phyloP scores from a whole-genome alignment of 345 rosid genomes.

The Gossypium turneri region DNA sequence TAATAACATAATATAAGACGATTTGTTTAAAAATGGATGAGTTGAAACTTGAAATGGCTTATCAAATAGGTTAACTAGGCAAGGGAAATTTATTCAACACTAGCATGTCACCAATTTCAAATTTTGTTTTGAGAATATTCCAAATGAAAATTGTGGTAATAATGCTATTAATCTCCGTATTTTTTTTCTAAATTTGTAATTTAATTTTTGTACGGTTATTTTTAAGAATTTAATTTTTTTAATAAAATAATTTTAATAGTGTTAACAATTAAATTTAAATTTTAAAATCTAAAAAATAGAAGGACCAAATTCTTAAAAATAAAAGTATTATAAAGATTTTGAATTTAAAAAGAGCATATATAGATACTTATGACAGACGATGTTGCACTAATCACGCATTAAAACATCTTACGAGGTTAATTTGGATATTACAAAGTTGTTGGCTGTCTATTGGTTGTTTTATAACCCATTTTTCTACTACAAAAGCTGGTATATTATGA shows the following conservation, averaged over 20 bases:
- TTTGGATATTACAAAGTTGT: not conserved
- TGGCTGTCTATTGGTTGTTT: not conserved
- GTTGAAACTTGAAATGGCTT: not conserved
- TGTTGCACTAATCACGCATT: not conserved
- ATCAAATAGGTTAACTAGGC: not conserved
- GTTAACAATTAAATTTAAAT: too few species aligned
- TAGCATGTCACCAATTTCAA: not conserved
- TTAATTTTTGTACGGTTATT: too few species aligned
- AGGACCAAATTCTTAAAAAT: too few species aligned
- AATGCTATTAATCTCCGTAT: not conserved
- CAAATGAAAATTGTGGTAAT: not conserved
- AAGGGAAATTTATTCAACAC: not conserved
- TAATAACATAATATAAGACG: not conserved
- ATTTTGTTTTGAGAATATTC: not conserved
- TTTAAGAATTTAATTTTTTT: too few species aligned
- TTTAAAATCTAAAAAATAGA: too few species aligned
- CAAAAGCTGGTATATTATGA: not conserved
- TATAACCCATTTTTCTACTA: not conserved
- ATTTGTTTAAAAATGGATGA: not conserved
- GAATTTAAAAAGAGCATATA: too few species aligned
- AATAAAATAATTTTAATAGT: too few species aligned
- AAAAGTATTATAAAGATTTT: too few species aligned
- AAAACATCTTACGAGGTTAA: not conserved
- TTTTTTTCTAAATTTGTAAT: too few species aligned
- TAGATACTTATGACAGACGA: too few species aligned